These are phyloP conservation scores for Geotrichum candidum DNA, from an alignment of 1,139 yeast genomes.

Conservation along the genomic window DNA sequence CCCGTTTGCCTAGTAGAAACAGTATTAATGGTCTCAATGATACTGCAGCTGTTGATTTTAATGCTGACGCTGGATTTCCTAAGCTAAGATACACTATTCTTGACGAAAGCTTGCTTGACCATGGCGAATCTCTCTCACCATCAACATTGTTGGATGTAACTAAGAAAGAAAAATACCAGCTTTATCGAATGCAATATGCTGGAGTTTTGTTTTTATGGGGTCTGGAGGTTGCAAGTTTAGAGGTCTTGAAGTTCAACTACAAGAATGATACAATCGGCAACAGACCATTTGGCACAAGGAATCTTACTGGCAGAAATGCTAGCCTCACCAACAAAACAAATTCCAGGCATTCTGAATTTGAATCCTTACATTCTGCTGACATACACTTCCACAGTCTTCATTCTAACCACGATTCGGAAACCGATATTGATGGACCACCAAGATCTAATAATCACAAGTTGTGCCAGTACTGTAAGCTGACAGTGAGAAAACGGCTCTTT, in stretches of 20 bases:
- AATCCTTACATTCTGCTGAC: constrained; percentile 23
- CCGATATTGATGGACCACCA: constrained; percentile 15
- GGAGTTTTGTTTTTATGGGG: constrained; percentile 82
- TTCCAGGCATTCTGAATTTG: constrained; percentile 13
- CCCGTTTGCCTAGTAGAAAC: constrained; percentile 21
- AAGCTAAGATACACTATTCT: constrained; percentile 44
- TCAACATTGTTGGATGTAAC: constrained; percentile 44
- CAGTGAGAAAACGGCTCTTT: constrained; percentile 55
- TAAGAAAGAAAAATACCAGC: constrained; percentile 42
- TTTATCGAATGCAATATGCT: constrained; percentile 69
- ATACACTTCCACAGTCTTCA: constrained; percentile 21
- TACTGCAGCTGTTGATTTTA: not conserved
- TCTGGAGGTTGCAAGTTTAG: constrained; percentile 66
- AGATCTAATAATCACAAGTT: constrained; percentile 14
- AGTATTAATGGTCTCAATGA: constrained; percentile 20
- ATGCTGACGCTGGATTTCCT: constrained; percentile 18
- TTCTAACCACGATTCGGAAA: not conserved
- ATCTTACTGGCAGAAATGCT: constrained; percentile 1
- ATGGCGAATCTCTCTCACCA: constrained; percentile 32
- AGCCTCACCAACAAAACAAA: constrained; percentile 11
- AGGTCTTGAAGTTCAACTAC: constrained; percentile 68
- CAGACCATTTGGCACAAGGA: constrained; percentile 1
- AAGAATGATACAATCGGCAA: constrained; percentile 2
- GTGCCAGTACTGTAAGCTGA: constrained; percentile 59
- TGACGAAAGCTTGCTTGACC: constrained; percentile 52